These are phyloP conservation scores for Candida dendrica DNA, from an alignment of 805 yeast genomes.

Conservation along the genomic window DNA sequence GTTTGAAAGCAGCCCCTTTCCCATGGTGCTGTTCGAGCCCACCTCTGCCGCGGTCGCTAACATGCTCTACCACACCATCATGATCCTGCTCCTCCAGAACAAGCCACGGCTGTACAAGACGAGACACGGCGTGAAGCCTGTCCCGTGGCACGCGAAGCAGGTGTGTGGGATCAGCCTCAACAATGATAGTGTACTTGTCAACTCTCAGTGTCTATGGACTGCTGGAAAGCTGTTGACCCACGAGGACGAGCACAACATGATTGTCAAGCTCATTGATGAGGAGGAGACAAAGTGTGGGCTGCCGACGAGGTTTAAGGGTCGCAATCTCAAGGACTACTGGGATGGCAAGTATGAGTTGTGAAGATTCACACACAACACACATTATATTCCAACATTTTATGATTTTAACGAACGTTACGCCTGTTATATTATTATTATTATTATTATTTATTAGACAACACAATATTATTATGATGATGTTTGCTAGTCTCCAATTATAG, in stretches of 20 bases:
- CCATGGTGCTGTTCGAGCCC: constrained; percentile 23
- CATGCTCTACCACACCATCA: constrained; percentile 26
- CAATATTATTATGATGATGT: too few relatives aligned
- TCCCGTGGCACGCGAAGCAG: constrained; percentile 16
- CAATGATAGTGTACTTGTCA: constrained; percentile 1
- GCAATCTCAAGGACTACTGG: constrained; percentile 22
- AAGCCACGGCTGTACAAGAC: constrained; percentile 27
- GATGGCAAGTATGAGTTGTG: constrained; percentile 2
- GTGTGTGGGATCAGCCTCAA: constrained; percentile 9
- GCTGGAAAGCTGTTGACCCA: constrained; percentile 18
- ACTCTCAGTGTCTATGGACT: constrained; percentile 11
- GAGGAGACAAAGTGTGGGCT: constrained; percentile 15
- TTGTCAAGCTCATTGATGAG: constrained; percentile 17
- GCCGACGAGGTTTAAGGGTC: constrained; percentile 11
- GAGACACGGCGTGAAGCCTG: constrained; percentile 7
- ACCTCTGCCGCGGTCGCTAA: constrained; percentile 24
- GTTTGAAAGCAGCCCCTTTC: constrained; percentile 26
- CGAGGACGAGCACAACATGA: constrained; percentile 16
- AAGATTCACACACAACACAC: too few relatives aligned
- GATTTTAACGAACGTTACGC: not conserved
- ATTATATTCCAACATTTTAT: too few relatives aligned
- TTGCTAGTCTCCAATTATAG: too few relatives aligned
- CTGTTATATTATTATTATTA: not conserved
- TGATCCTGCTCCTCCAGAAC: constrained; percentile 28
- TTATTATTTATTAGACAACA: too few relatives aligned